phyloP scores from a whole-genome alignment of 768 basidiomycete species.

The Pisolithus sp. region DNA sequence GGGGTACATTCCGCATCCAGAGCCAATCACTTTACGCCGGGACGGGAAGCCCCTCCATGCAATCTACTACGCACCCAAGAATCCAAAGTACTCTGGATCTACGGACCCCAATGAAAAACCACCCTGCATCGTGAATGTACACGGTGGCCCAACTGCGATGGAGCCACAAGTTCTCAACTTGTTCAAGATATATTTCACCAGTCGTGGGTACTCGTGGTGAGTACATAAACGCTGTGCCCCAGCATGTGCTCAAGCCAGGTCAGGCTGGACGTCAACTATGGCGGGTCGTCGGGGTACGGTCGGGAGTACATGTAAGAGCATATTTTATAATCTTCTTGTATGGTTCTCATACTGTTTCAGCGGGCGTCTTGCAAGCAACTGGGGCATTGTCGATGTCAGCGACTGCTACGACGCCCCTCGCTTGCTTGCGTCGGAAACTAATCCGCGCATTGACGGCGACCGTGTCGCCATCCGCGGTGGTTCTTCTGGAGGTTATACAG shows the following conservation, averaged over 20 bases:
- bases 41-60: constrained; percentile 36
- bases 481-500: constrained; percentile 68
- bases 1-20: constrained; percentile 8
- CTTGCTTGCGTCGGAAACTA: background rate
- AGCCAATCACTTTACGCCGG: constrained; percentile 3
- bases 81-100: constrained; percentile 47
- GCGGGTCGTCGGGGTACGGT: constrained; percentile 70
- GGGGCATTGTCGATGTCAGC: constrained; percentile 65
- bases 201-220: constrained; percentile 66
- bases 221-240: constrained; percentile 1
- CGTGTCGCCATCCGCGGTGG: constrained; percentile 29
- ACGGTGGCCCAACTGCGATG: constrained; percentile 63
- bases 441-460: background rate
- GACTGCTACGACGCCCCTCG: constrained; percentile 49
- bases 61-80: constrained; percentile 56
- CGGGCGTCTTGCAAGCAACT: constrained; percentile 48
- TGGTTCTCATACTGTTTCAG: constrained; percentile 10
- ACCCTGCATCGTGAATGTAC: constrained; percentile 56
- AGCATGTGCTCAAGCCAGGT: constrained; percentile 2
- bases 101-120: constrained; percentile 45
- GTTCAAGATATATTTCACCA: constrained; percentile 58
- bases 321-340: background rate
- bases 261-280: constrained; percentile 72
- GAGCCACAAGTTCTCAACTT: constrained; percentile 43
- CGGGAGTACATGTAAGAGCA: constrained; percentile 55